Percentiles rank a stretch among this genome's conserved stretches.
Evolutionary conservation across 768 basidiomycete genomes (phyloP).

Genomic region (Psilocybe cubensis): DNA sequence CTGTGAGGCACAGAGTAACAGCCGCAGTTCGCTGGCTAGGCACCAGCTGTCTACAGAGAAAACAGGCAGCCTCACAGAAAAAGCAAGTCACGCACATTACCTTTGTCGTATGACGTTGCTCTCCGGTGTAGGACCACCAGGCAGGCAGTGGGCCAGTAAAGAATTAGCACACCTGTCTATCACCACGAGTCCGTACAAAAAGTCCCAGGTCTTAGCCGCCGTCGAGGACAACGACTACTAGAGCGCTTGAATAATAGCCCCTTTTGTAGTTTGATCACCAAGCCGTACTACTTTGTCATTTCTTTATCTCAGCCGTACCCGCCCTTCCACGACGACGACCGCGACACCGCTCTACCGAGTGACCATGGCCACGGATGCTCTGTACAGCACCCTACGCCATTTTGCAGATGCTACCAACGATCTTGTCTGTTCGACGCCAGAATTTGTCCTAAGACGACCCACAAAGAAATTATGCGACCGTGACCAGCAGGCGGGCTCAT

Average conservation of each 20-base stretch:
- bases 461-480: background rate
- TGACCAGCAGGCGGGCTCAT: background rate
- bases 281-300: background rate
- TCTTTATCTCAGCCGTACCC: background rate
- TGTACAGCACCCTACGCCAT: slow-evolving; percentile 7
- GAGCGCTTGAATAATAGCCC: background rate
- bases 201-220: background rate
- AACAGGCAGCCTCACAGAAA: too few relatives aligned
- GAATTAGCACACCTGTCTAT: background rate
- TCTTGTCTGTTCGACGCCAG: background rate
- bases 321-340: background rate
- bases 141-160: background rate
- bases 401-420: slow-evolving; percentile 2
- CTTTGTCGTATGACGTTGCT: background rate
- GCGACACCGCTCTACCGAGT: background rate
- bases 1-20: background rate
- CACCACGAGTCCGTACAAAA: background rate
- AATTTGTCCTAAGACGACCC: background rate
- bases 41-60: too few relatives aligned
- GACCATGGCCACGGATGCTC: background rate
- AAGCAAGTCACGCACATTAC: background rate
- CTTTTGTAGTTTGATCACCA: background rate
- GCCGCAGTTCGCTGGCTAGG: too few relatives aligned
- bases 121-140: too few relatives aligned
- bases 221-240: background rate